Conservation (phyloP, 78 protist species). For the Pigoraptor vietnamica region DNA sequence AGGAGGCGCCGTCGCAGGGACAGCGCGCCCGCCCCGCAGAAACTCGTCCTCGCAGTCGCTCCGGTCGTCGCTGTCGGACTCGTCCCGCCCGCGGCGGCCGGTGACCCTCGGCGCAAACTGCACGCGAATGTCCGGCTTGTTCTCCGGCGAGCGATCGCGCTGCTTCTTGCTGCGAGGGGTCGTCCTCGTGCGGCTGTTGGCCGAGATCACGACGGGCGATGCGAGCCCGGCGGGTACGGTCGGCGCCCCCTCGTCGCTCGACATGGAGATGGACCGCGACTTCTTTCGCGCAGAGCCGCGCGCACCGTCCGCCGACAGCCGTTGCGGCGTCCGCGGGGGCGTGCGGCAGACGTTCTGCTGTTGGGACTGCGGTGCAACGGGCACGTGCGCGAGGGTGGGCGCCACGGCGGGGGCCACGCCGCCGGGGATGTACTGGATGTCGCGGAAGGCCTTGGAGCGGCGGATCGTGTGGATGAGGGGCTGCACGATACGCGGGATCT, state of each 20-base stretch:
- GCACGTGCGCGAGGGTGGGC: background rate
- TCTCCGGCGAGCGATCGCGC: background rate
- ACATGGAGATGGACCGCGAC: background rate
- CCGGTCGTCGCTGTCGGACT: background rate
- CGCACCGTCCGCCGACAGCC: background rate
- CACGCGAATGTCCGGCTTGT: background rate
- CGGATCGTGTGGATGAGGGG: slow-evolving; percentile 6
- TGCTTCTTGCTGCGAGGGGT: background rate
- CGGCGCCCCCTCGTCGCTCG: background rate
- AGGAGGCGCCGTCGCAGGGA: background rate
- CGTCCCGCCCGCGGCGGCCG: background rate
- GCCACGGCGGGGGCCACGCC: background rate
- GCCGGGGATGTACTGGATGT: background rate
- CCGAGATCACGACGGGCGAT: background rate
- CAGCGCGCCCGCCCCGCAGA: background rate
- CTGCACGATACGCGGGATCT: background rate
- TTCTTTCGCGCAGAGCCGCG: background rate
- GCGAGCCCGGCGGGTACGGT: background rate
- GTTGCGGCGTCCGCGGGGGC: background rate
- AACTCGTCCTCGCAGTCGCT: background rate
- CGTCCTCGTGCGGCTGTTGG: background rate
- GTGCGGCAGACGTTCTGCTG: too few relatives aligned
- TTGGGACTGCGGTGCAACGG: background rate
- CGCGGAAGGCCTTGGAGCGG: background rate
- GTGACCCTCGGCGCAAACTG: background rate